Conservation (phyloP, 2,329 filamentous ascomycete genomes). For the Neoscytalidium dimidiatum region DNA sequence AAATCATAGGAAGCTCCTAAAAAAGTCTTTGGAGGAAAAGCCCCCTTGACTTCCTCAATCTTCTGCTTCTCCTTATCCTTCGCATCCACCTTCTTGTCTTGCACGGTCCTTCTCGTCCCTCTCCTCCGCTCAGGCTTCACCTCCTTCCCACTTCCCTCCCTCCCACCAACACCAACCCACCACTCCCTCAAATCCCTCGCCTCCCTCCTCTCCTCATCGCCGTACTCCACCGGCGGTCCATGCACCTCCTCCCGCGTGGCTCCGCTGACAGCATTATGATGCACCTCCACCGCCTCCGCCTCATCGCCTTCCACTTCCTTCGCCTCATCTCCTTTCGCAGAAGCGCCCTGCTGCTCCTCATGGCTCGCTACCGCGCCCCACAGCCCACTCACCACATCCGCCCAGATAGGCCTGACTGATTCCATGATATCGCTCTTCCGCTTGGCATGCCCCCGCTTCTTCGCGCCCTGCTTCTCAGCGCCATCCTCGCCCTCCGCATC, state of each 20-base stretch:
- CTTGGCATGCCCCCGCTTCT: not conserved
- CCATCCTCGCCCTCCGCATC: not conserved
- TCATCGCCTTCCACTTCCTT: not conserved
- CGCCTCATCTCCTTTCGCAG: constrained; percentile 6
- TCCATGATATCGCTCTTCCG: not conserved
- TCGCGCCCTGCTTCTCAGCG: not conserved
- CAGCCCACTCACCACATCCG: constrained; percentile 25
- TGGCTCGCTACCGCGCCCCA: not conserved
- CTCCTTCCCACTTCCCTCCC: not conserved
- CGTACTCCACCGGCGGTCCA: constrained; percentile 49
- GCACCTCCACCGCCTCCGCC: not conserved
- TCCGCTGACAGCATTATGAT: not conserved
- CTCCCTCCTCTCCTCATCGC: constrained; percentile 46
- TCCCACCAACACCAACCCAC: constrained; percentile 30
- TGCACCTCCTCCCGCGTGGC: constrained; percentile 44
- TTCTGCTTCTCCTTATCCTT: not conserved
- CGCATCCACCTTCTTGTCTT: not conserved
- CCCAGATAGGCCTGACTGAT: constrained; percentile 30
- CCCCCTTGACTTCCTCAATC: not conserved
- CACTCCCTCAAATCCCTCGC: constrained; percentile 43
- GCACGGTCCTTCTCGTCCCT: not conserved
- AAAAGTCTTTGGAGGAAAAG: not conserved
- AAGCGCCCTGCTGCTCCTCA: not conserved
- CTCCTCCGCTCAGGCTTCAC: not conserved
- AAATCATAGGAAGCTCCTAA: not conserved